Base-by-base conservation (phyloP, 192 early-diverging fungal species). In the Fimicolochytrium jonesii region DNA sequence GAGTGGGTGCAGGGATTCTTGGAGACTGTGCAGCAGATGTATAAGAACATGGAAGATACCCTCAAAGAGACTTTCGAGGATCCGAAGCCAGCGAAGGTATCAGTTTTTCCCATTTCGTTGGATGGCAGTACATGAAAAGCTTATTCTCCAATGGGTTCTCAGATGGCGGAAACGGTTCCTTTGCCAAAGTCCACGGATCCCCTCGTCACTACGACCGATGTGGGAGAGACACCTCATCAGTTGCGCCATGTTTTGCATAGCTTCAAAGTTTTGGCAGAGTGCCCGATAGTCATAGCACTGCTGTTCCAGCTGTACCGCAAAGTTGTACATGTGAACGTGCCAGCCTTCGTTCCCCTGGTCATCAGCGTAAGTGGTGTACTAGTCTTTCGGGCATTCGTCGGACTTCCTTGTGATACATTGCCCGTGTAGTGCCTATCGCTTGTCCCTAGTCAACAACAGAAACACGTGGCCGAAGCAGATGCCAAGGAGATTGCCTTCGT, bases 251-350 rank as follows among this genome's bases (percentile, higher is more conserved):
- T 89, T 62, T 71, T 90, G 65, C 80, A 77, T 41, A 93, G 91
- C 62, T 98, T 99, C 83, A 99, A 99, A 72, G 95, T 99, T 18
- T 67, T 99, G 62, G 95, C 92, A 3, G 97, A 99, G 64, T 95
- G 95, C 61, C 97, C 97, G 4, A 95, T 99, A 23, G 98, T 98
- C 48, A 91, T 99, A 23, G 97, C 96, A 0, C 75, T 96, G 20
- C 74, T 98, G 22, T 94, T 98, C 60, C 92, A 96, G 75, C 82
- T 95, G 0, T 87, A 94, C 76, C 50, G 69, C 25, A 83, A 89
- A 15, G 88, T 88, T 57, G 90, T 91, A 25, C 83, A 80, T 31
- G 79, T 77, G 23, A 91, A 94, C 61, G 87, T 98, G 34, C 80
- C 82, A 33, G 78, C 78, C 48, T 94, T 99, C 67, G 83, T 99